Evolutionary conservation across 2,329 filamentous ascomycete species (phyloP), one percentile per base, ranked within the genome.

Genomic region (Nothophoma quercina): DNA sequence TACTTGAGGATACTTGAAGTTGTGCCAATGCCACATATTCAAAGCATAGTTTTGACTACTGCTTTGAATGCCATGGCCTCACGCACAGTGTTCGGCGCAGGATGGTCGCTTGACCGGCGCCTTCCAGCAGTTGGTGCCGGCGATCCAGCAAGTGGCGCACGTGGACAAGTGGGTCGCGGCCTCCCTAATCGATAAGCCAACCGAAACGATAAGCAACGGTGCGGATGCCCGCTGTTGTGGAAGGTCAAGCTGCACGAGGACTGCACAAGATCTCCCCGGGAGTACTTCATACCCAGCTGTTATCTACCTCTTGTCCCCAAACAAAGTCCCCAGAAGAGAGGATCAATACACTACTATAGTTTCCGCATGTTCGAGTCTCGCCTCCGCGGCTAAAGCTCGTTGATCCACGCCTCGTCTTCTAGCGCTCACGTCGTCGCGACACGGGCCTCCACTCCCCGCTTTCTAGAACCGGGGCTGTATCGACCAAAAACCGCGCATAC

Each of bases 401-500:
- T 21, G 45, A 48, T 29, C 51, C 44, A 48, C 43, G 51, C 38
- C 38, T 39, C 47, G 42, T 23, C 34, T 47, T 29, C 25, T 54
- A 58, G 59, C 55, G 40, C 45, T 47, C 48, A 60, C 56, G 36
- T 55, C 35, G 45, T 30, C 41, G 30, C 45, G 8, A 33, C 30
- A 39, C 51, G 45, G 38, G 40, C 40, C 35, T 46, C 56, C 55
- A 40, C 34, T 60, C 57, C 63, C 63, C 61, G 63, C 63, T 63
- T 64, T 63, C 56, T 60, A 55, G 48, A 53, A 38, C 42, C 41
- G 38, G 49, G 52, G 54, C 54, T 53, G 50, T 46, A 46, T 23
- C 54, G 47, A 54, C 58, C 56, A 58, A 62, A 66, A 62, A 59
- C 52, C 60, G 60, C 63, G 55, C 63, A 66, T n/a, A 42, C 56